A percentile compares a stretch with the other conserved stretches of the same genome.
Conservation (phyloP, 2,329 filamentous ascomycete species). For the Trichoderma koningiopsis region DNA sequence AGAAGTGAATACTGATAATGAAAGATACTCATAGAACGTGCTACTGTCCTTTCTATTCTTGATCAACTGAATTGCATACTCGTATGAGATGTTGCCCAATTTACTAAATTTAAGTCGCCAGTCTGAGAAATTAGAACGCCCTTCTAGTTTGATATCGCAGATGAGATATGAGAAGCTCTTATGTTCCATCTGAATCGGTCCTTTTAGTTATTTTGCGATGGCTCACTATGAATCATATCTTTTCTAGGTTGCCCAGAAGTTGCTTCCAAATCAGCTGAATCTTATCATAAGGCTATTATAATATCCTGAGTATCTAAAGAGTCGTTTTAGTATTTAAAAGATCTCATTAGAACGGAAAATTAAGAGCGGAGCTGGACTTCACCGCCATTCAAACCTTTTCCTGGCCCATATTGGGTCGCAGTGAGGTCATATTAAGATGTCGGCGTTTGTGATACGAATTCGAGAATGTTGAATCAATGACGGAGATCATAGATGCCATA, state of each 20-base stretch:
- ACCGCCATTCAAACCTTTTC: neutral
- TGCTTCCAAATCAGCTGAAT: neutral
- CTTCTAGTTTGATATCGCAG: neutral
- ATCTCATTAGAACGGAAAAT: neutral
- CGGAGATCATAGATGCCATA: neutral
- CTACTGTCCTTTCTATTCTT: neutral
- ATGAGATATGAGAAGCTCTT: neutral
- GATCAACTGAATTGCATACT: neutral
- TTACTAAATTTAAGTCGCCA: neutral
- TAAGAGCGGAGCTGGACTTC: neutral
- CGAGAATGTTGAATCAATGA: neutral
- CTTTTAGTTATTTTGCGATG: neutral
- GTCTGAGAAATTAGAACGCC: fast-evolving
- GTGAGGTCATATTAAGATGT: neutral
- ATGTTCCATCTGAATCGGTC: neutral
- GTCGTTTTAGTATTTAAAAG: neutral
- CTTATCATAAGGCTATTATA: neutral
- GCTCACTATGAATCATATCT: neutral
- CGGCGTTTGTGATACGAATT: neutral
- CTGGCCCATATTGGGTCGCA: neutral
- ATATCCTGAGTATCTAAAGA: neutral
- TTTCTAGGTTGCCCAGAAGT: neutral
- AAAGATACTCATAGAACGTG: neutral
- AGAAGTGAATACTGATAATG: neutral
- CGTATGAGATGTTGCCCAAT: too few species aligned